A percentile compares a stretch with the other conserved stretches of the same genome.
These are phyloP conservation scores for Chiua virens DNA, from an alignment of 768 basidiomycete genomes.

Conservation along the genomic window DNA sequence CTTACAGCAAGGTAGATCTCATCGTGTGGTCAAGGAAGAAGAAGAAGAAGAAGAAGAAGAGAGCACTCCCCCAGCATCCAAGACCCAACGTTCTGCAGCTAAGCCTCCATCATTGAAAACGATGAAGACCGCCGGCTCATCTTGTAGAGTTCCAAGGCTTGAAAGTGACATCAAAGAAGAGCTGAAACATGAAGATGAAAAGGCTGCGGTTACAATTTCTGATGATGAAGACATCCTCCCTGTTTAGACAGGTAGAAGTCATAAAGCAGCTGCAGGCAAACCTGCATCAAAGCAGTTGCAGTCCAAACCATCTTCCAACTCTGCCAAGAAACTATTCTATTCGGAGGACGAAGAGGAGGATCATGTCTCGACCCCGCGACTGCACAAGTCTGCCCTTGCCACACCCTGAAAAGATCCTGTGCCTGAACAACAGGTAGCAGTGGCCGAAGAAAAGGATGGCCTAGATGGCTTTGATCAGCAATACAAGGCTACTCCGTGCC, in stretches of 20 bases:
- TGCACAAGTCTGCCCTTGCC: conserved; percentile 10
- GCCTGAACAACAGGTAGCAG: background rate
- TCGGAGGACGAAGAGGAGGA: conserved; percentile 5
- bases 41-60: conserved; percentile 16
- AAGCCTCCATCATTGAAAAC: conserved; percentile 19
- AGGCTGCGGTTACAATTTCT: no score
- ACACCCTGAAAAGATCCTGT: background rate
- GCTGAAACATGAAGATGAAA: no score
- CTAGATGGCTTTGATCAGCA: conserved; percentile 27
- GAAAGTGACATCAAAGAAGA: no score
- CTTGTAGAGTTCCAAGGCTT: no score
- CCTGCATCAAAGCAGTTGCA: no score
- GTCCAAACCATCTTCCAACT: no score
- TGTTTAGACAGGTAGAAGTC: no score
- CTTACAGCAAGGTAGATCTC: conserved; percentile 3
- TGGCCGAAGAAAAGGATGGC: no score
- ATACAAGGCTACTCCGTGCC: conserved; percentile 19
- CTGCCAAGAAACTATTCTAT: no score
- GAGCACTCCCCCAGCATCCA: background rate
- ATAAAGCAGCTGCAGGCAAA: no score
- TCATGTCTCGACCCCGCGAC: conserved; percentile 12
- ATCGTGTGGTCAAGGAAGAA: conserved; percentile 8
- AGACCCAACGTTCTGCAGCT: conserved; percentile 15
- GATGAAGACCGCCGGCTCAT: conserved; percentile 7
- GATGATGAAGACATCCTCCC: no score